Conservation (phyloP, 441 rosid species). For the Manihot esculenta region DNA sequence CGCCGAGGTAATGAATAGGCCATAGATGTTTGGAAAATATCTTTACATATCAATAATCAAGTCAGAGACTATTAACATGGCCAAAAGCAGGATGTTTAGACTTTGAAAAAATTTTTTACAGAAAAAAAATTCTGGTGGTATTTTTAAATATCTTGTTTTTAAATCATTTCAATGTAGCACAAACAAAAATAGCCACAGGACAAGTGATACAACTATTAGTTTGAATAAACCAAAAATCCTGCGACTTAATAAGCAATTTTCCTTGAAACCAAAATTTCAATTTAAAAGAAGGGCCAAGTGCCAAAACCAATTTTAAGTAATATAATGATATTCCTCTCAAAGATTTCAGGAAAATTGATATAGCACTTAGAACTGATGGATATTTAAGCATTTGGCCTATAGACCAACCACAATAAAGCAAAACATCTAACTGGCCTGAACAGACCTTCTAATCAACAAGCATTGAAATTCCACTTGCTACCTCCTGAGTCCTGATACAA, state of each 20-base stretch:
- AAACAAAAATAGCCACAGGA: not conserved
- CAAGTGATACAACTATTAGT: not conserved
- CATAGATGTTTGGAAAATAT: not conserved
- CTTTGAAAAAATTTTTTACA: too few relatives aligned
- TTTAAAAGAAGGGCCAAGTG: not conserved
- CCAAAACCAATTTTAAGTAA: not conserved
- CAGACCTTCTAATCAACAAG: slow-evolving; percentile 9
- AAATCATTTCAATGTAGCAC: not conserved
- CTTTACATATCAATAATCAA: not conserved
- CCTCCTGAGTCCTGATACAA: not conserved
- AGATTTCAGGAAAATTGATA: not conserved
- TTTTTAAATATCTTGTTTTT: not conserved
- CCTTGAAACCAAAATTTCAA: not conserved
- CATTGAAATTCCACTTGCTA: not conserved
- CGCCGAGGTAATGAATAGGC: not conserved
- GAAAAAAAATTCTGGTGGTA: too few relatives aligned
- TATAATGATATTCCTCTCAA: not conserved
- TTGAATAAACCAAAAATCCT: not conserved
- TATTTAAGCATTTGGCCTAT: not conserved
- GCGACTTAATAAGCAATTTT: not conserved
- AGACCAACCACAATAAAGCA: not conserved
- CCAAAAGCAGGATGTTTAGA: not conserved
- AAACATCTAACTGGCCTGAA: not conserved
- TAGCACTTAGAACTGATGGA: not conserved
- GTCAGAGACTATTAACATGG: not conserved